phyloP scores from a whole-genome alignment of 2,329 filamentous ascomycete species.

The Bipolaris gigantea region DNA sequence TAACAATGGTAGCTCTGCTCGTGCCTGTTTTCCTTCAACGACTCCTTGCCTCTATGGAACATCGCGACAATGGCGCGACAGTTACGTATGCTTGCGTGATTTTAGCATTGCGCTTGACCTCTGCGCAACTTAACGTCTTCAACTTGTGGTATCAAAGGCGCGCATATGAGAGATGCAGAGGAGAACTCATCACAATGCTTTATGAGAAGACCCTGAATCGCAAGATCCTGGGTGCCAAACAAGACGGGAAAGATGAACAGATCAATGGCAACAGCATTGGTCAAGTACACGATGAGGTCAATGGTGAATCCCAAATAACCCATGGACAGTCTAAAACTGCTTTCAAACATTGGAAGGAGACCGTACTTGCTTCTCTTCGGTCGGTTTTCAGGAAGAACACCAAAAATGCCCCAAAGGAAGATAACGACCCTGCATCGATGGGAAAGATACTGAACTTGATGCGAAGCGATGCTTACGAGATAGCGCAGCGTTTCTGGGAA shows the following conservation, averaged over 20 bases:
- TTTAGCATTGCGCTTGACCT: conserved; percentile 62
- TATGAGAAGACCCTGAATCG: conserved; percentile 75
- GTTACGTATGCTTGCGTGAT: conserved; percentile 67
- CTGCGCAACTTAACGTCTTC: conserved; percentile 68
- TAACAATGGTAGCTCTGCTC: conserved; percentile 41
- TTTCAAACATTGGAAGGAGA: conserved; percentile 10
- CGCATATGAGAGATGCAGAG: conserved; percentile 79
- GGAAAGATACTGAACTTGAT: conserved; percentile 90
- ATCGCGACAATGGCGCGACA: conserved; percentile 57
- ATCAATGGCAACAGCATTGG: conserved; percentile 22
- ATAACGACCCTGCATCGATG: conserved; percentile 70
- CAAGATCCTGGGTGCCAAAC: conserved; percentile 53
- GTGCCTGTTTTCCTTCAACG: conserved; percentile 72
- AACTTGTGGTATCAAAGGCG: conserved; percentile 81
- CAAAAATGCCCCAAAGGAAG: conserved; percentile 31
- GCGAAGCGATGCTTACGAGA: conserved; percentile 78
- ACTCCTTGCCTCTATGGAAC: conserved; percentile 67
- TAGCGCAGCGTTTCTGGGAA: conserved; percentile 86
- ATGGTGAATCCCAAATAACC: conserved; percentile 17
- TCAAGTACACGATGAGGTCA: conserved; percentile 14
- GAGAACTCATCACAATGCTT: conserved; percentile 83
- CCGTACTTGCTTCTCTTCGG: conserved; percentile 13
- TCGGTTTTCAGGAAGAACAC: conserved; percentile 23
- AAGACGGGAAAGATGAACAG: conserved; percentile 34
- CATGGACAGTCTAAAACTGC: conserved; percentile 4